These are phyloP conservation scores for Acarospora socialis DNA, from an alignment of 2,329 filamentous ascomycete genomes.

Conservation along the genomic window DNA sequence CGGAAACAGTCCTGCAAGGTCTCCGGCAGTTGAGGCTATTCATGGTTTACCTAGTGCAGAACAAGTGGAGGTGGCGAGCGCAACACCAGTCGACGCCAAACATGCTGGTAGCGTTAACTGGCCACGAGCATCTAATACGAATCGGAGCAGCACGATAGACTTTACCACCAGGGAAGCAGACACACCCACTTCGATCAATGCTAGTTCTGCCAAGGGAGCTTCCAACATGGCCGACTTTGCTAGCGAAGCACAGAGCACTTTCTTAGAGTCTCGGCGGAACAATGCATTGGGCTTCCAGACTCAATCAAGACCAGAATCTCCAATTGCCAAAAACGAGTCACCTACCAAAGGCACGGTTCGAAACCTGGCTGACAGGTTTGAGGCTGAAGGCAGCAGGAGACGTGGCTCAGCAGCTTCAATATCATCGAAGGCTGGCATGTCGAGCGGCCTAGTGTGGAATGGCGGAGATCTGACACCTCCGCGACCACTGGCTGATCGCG, in stretches of 20 bases:
- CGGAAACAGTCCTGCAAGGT: slow-evolving; percentile 47
- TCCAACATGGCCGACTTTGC: not conserved
- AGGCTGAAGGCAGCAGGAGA: slow-evolving; percentile 29
- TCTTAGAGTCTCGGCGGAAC: not conserved
- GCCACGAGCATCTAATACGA: no score
- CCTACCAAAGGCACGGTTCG: slow-evolving; percentile 36
- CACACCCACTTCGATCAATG: not conserved
- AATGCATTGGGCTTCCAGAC: no score
- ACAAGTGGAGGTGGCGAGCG: slow-evolving; percentile 29
- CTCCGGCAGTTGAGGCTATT: slow-evolving; percentile 36
- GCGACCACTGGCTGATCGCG: slow-evolving; percentile 20
- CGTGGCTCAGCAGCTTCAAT: slow-evolving; percentile 33
- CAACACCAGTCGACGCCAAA: slow-evolving; percentile 21
- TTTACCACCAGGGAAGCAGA: not conserved
- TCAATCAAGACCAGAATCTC: slow-evolving; percentile 17
- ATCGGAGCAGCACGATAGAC: not conserved
- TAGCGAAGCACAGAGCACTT: not conserved
- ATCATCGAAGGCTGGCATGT: slow-evolving; percentile 25
- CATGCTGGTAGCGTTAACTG: slow-evolving; percentile 13
- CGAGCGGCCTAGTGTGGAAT: no score
- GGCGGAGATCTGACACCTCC: no score
- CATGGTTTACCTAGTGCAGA: slow-evolving; percentile 27
- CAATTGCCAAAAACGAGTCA: slow-evolving; percentile 26
- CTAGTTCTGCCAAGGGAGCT: not conserved
- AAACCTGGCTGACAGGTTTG: slow-evolving; percentile 36